phyloP scores from a whole-genome alignment of 495 filamentous ascomycete species.

The Penicillium psychrofluorescens region DNA sequence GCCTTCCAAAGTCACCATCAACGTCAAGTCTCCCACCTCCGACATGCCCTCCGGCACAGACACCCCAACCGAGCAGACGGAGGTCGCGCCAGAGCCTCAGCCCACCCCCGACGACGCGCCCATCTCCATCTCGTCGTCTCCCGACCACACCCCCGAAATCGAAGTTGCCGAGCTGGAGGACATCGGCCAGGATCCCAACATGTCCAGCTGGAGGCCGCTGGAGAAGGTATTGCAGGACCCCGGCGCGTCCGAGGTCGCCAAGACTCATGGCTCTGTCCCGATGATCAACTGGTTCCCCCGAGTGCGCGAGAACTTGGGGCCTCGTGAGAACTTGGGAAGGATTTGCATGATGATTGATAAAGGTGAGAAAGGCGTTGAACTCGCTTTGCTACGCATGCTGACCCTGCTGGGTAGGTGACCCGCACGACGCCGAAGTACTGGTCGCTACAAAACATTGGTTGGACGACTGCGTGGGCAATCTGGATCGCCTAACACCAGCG shows the following conservation, averaged over 20 bases:
- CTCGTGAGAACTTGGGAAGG: conserved; percentile 31
- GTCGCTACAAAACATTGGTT: conserved; percentile 29
- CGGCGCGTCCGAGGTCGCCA: conserved; percentile 22
- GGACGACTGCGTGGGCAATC: conserved; percentile 19
- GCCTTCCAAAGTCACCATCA: conserved; percentile 51
- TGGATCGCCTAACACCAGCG: conserved; percentile 22
- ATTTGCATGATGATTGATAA: conserved; percentile 36
- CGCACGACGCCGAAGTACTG: conserved; percentile 18
- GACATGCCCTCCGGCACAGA: conserved; percentile 11
- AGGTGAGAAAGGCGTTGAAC: conserved; percentile 20
- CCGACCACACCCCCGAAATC: conserved; percentile 45
- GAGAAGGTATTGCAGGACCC: conserved; percentile 27
- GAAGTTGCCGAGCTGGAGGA: conserved; percentile 51
- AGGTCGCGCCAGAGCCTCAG: conserved; percentile 5
- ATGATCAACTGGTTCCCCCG: conserved; percentile 30
- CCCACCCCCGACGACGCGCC: conserved; percentile 12
- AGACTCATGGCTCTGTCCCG: conserved; percentile 22
- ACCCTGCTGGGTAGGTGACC: conserved; percentile 15
- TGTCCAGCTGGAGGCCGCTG: conserved; percentile 38
- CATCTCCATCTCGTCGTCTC: conserved; percentile 42
- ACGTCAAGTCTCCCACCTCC: conserved; percentile 35
- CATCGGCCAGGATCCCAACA: conserved; percentile 40
- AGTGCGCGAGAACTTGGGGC: conserved; percentile 13
- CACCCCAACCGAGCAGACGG: conserved; percentile 6
- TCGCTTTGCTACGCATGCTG: not conserved